Base-by-base conservation (phyloP, 139 green algal genomes). In the Chlorella sp. region DNA sequence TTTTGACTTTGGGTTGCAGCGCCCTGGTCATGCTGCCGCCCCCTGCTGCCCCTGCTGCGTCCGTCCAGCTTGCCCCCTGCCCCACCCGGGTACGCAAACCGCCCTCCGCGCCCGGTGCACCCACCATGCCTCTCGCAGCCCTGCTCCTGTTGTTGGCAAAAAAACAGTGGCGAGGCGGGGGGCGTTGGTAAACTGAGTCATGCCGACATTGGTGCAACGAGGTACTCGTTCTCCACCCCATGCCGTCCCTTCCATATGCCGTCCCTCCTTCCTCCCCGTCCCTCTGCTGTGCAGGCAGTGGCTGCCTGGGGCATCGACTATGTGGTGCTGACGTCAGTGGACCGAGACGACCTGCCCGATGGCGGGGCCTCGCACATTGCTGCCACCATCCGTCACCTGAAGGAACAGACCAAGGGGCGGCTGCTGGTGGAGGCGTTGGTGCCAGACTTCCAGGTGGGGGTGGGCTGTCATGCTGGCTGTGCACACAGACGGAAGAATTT, bases 221-320 rank as follows among this genome's bases (percentile, higher is more conserved):
- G n/a, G n/a, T 71, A 14, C 64, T 71, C 21, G 21, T 14, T 68
- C 60, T 68, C 60, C 60, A 68, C 60, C 60, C 15, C 60, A 14
- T 18, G 60, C 60, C 60, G 60, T 18, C 60, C 60, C 15, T 18
- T 18, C 15, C 60, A 2, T 71, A 26, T 71, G 64, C 5, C 64
- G 64, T 28, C 15, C 26, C 7, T 15, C 78, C 76, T 21, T 34
- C 0, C 21, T 7, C 4, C 22, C 39, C 21, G 36, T 19, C 26
- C 24, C 34, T 34, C 12, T 30, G 9, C 2, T 3, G 32, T 37
- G 1, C 71, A 85, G 57, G 97, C 97, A 0, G 94, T 99, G 5
- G 96, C 96, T 2, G 93, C 91, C 24, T 99, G 98, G 98, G 98
- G 98, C 61, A 93, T 99, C 61, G 98, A 98, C 89, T 99, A 99